Base-by-base conservation (phyloP, 2,329 filamentous ascomycete genomes). In the Escovopsis sp. region DNA sequence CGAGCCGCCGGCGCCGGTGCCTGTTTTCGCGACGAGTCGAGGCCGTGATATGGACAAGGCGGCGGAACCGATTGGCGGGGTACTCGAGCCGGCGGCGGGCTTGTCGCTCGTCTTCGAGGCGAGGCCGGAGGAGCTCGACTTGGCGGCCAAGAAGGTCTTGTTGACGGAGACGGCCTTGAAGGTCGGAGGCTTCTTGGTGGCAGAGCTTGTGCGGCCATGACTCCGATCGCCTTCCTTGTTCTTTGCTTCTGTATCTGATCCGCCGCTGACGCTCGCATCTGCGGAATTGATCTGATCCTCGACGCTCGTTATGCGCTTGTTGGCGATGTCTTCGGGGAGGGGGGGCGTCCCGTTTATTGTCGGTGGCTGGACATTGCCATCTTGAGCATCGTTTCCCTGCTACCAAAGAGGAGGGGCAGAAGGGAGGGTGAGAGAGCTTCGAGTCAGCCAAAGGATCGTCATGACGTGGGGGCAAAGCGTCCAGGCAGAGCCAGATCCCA, bases 121-220 rank as follows among this genome's bases (percentile, higher is more conserved):
- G 8, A 60, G 50, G 40, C 51, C 55, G 36, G 56, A 54, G 14
- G 61, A 53, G 14, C 65, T 53, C 31, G 60, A 67, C 56, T 88
- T 88, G 40, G 80, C 72, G n/a, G 72, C 73, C 26, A 90, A 66
- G 51, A 88, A 92, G 30, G 74, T 85, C 57, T 82, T 86, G 45
- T 87, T 88, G 45, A 88, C 80, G 5, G 81, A 87, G 33, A 90
- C 79, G 14, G 83, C 73, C 57, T 90, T 92, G 66, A 92, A 90
- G 11, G 76, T 78, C 14, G 76, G 62, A 15, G 77, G 76, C 56
- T 84, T 88, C 66, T 82, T 86, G 42, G 76, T 63, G 4, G 76
- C 50, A 41, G 77, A 68, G 43, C 65, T 62, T 8, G 63, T 63
- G 39, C 72, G 73, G 41, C 60, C 60, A 52, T 83, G 72, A 33